phyloP scores from a whole-genome alignment of 768 basidiomycete species.

The Macrolepiota albuminosa region DNA sequence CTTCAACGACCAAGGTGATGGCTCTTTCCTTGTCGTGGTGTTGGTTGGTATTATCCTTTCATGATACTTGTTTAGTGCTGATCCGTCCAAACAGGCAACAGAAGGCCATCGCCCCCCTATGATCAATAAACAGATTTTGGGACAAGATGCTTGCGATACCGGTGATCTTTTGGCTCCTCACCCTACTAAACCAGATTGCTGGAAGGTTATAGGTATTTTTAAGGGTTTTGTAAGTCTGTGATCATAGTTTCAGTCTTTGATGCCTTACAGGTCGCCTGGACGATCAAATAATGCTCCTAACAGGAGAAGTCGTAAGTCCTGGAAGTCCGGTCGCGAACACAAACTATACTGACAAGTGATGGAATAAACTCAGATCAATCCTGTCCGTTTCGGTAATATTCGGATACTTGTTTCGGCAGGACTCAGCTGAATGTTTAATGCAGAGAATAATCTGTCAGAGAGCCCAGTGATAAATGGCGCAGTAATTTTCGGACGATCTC shows the following conservation, averaged over 20 bases:
- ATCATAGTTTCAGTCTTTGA: not conserved
- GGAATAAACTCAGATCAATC: not conserved
- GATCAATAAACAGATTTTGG: not conserved
- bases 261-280: not conserved
- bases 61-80: not conserved
- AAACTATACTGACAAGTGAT: not conserved
- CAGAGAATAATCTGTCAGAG: not conserved
- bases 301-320: slow-evolving; percentile 1
- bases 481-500: slow-evolving; percentile 3
- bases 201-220: not conserved
- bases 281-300: slow-evolving; percentile 2
- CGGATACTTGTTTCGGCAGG: not conserved
- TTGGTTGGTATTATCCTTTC: not conserved
- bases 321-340: not conserved
- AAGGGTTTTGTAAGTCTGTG: not conserved
- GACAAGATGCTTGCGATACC: not conserved
- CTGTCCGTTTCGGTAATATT: not conserved
- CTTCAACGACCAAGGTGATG: not conserved
- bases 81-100: not conserved
- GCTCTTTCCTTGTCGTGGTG: not conserved
- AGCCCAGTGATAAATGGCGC: not conserved
- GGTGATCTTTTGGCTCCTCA: not conserved
- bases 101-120: not conserved
- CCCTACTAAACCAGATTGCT: not conserved
- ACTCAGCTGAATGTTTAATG: not conserved